These are phyloP conservation scores for Penicillium fimorum DNA, from an alignment of 495 filamentous ascomycete species.

Conservation along the genomic window DNA sequence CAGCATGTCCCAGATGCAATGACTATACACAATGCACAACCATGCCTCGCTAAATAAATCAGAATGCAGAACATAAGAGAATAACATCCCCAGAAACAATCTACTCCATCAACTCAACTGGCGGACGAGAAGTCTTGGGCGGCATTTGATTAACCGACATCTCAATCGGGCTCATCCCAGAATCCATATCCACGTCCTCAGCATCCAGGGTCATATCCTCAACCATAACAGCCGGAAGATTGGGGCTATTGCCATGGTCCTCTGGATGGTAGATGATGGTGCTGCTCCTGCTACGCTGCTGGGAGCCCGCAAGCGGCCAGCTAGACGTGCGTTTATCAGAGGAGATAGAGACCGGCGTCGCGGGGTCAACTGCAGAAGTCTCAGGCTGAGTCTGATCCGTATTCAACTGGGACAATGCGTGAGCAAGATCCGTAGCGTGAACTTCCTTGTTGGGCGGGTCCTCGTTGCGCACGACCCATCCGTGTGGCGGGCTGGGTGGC, in stretches of 20 bases:
- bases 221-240: conserved; percentile 84
- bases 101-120: conserved; percentile 81
- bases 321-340: conserved; percentile 41
- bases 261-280: conserved; percentile 75
- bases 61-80: conserved; percentile 13
- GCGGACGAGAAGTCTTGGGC: conserved; percentile 78
- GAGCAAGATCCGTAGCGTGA: conserved; percentile 83
- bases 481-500: conserved; percentile 85
- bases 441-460: conserved; percentile 92
- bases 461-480: conserved; percentile 88
- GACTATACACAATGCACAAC: conserved; percentile 16
- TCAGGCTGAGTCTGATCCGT: conserved; percentile 33
- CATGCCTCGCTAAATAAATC: conserved; percentile 18
- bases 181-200: conserved; percentile 33
- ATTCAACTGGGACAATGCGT: conserved; percentile 69
- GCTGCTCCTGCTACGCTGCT: conserved; percentile 56
- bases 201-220: conserved; percentile 76
- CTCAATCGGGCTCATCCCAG: conserved; percentile 41
- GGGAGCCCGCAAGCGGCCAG: conserved; percentile 35
- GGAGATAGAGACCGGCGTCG: conserved; percentile 37
- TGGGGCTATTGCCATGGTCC: conserved; percentile 71
- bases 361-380: conserved; percentile 25
- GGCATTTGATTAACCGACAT: conserved; percentile 54
- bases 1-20: conserved; percentile 3
- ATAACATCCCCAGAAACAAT: not conserved